Evolutionary conservation across 331 rosid species (phyloP).

Genomic region (Spiraea crenata): DNA sequence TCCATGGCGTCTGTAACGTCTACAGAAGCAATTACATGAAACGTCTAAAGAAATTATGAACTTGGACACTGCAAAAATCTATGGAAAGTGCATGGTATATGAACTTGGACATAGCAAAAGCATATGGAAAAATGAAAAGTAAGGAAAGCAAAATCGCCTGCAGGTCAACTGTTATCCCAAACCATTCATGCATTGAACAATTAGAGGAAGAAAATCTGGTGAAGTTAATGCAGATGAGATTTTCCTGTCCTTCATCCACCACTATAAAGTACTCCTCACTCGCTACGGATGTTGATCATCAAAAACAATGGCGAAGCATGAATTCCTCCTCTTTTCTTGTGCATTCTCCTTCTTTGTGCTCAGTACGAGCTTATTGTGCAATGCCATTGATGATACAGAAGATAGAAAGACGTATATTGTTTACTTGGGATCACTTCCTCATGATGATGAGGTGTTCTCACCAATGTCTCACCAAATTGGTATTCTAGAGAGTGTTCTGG

Average conservation of each 20-base stretch:
- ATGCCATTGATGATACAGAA: not conserved
- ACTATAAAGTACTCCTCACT: not conserved
- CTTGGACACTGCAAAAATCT: no score
- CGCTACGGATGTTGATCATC: not conserved
- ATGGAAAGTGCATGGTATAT: no score
- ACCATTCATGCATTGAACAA: not conserved
- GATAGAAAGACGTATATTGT: constrained; percentile 20
- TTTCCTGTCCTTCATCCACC: not conserved
- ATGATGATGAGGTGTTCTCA: constrained; percentile 19
- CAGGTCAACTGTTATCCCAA: not conserved
- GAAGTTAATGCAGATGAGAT: not conserved
- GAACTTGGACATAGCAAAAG: no score
- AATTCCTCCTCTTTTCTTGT: not conserved
- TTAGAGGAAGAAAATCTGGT: not conserved
- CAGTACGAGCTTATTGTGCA: not conserved
- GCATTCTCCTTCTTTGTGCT: not conserved
- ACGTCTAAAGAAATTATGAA: no score
- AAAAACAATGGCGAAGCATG: not conserved
- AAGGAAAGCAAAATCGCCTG: no score
- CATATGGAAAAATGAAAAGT: no score
- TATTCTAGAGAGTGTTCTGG: constrained; percentile 24
- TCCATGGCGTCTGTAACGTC: no score
- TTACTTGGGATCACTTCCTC: constrained; percentile 34
- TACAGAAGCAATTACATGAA: no score
- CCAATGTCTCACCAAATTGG: constrained; percentile 32